Percentiles rank a stretch among this genome's conserved stretches.
These are phyloP conservation scores for Fulvia fulva DNA, from an alignment of 2,329 filamentous ascomycete genomes.

Conservation along the genomic window DNA sequence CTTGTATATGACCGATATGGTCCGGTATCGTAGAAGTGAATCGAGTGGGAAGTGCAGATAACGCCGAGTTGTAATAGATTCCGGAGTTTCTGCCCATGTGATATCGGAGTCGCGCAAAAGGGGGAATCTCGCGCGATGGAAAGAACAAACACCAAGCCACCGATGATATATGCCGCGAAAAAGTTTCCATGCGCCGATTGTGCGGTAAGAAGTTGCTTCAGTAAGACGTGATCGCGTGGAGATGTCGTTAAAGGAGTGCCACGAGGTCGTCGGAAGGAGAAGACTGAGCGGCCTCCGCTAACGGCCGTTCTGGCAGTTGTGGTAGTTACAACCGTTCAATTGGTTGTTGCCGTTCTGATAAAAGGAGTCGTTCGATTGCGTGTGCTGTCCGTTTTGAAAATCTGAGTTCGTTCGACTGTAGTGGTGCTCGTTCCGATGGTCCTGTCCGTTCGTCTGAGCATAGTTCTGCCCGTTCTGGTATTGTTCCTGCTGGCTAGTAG, in stretches of 20 bases:
- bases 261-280: not conserved
- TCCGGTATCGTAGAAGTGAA: not conserved
- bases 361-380: not conserved
- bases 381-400: not conserved
- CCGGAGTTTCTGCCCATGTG: constrained; percentile 9
- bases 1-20: constrained; percentile 1
- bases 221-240: not conserved
- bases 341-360: not conserved
- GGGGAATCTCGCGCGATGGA: constrained; percentile 19
- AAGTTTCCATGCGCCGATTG: constrained; percentile 13
- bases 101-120: constrained; percentile 18
- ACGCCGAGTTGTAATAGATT: constrained; percentile 14
- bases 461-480: not conserved
- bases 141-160: constrained; percentile 15
- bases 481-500: constrained; percentile 3
- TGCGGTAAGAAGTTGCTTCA: not conserved
- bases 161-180: constrained; percentile 9
- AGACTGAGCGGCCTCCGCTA: not conserved
- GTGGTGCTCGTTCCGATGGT: not conserved
- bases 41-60: constrained; percentile 4
- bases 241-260: not conserved
- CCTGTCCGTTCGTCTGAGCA: not conserved
- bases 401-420: too few relatives aligned
- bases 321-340: not conserved
- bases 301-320: not conserved